Base-by-base conservation (phyloP, 257 asterid genomes). In the Eustoma russellianum region DNA sequence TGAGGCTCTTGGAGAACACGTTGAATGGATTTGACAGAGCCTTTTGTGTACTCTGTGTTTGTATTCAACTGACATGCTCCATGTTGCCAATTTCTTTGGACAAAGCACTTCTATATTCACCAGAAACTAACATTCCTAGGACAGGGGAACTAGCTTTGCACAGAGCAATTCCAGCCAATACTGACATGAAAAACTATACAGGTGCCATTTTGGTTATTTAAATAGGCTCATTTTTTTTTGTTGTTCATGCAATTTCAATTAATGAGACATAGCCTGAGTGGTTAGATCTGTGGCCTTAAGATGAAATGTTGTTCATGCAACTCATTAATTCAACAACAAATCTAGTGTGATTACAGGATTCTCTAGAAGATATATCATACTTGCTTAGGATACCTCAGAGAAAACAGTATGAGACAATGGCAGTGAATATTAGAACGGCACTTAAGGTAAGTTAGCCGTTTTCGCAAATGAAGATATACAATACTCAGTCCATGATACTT, bases 371-470 rank as follows among this genome's bases (percentile, higher is more conserved):
- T 55, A 74, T 91, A 69, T 87, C 95, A 5, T 91, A 91, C 82
- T 76, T 91, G 94, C 85, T 91, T 19, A 79, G 98, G 72, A 91
- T 91, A 65, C 98, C 98, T 63, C 98, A 91, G 59, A 74, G 98
- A 59, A 91, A 91, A 72, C 98, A 96, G 66, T 91, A 64, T 68
- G 98, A 96, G 57, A 87, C 98, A 0, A 91, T 91, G 98, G 98
- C 87, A 82, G 95, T 95, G 41, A 84, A 87, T 75, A 95, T 87
- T 72, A 82, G 82, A 76, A 87, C 79, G 79, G 94, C 98, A 48
- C 73, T 91, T 24, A 83, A 91, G 98, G 98, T 86, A 76, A 38
- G 43, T 38, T 38, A 7, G 7, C 9, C 2, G 18, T n/a, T 33
- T 5, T 17, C 14, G 38, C 30, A 12, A 10, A 49, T n/a, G 41